Conservation (phyloP, 306 rosid species). For the Corylus americana region DNA sequence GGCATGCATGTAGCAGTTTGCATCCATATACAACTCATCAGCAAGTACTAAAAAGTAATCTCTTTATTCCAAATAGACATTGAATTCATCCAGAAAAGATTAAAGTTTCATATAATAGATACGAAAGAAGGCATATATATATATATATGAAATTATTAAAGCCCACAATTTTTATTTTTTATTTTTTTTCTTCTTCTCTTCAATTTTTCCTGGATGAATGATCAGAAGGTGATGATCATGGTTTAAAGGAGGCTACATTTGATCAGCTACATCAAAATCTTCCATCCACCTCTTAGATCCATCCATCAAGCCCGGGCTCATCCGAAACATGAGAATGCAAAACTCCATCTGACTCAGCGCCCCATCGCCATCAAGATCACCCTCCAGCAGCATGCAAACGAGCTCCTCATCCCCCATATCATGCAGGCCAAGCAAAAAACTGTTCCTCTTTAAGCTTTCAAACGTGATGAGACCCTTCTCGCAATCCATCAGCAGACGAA, state of each 20-base stretch:
- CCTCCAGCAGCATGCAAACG: slow-evolving; percentile 62
- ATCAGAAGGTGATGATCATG: no score
- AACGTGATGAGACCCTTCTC: slow-evolving; percentile 68
- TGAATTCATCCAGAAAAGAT: neutral
- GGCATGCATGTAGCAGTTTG: no score
- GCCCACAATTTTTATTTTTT: neutral
- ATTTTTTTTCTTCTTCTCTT: neutral
- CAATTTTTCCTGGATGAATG: slow-evolving; percentile 1
- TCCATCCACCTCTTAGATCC: slow-evolving; percentile 12
- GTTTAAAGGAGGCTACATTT: neutral
- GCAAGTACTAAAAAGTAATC: neutral
- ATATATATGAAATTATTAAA: neutral
- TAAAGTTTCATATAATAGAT: neutral
- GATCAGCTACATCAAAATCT: slow-evolving; percentile 19
- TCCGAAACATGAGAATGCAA: slow-evolving; percentile 75
- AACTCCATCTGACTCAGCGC: slow-evolving; percentile 62
- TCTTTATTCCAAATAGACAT: slow-evolving; percentile 3
- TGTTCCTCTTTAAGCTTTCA: slow-evolving; percentile 66
- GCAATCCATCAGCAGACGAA: slow-evolving; percentile 63
- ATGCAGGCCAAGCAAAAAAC: slow-evolving; percentile 44
- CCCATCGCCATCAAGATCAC: slow-evolving; percentile 78
- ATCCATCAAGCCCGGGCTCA: slow-evolving; percentile 56
- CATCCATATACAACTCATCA: neutral
- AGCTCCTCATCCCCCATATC: slow-evolving; percentile 59
- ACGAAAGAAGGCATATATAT: neutral